phyloP scores from a whole-genome alignment of 106 monocot genomes.

The Dendrobium catenatum region DNA sequence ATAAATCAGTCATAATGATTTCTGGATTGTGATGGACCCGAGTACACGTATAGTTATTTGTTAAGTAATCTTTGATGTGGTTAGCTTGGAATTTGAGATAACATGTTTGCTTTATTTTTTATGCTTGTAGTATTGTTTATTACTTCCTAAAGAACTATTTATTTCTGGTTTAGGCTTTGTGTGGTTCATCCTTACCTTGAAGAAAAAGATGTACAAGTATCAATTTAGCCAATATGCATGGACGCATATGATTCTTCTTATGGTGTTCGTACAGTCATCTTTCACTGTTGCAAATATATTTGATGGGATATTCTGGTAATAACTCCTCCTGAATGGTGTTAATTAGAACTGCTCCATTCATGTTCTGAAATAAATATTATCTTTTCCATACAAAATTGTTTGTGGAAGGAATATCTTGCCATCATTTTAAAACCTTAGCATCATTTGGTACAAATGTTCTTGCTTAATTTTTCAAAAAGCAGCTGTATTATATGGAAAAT shows the following conservation, averaged over 20 bases:
- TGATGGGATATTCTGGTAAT: slow-evolving; percentile 98
- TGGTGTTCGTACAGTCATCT: slow-evolving; percentile 72
- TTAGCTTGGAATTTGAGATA: background rate
- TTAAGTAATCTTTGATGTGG: background rate
- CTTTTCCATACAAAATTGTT: slow-evolving; percentile 4
- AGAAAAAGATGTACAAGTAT: slow-evolving; percentile 88
- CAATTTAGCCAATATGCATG: slow-evolving; percentile 80
- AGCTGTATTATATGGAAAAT: background rate
- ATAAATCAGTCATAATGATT: background rate
- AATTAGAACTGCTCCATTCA: background rate
- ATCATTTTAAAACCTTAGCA: background rate
- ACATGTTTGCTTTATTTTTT: background rate
- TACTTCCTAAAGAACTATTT: background rate
- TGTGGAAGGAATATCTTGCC: background rate
- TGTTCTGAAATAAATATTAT: background rate
- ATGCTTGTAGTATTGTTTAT: background rate
- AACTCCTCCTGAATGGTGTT: slow-evolving; percentile 3
- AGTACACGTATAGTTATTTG: background rate
- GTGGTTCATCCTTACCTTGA: slow-evolving; percentile 91
- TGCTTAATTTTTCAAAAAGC: background rate
- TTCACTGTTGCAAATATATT: slow-evolving; percentile 92
- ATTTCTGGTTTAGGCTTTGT: slow-evolving; percentile 55
- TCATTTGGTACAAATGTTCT: background rate
- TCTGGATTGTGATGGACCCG: background rate
- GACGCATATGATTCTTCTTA: slow-evolving; percentile 78